These are phyloP conservation scores for Taphrina communis DNA, from an alignment of 1,139 yeast genomes.

Conservation along the genomic window DNA sequence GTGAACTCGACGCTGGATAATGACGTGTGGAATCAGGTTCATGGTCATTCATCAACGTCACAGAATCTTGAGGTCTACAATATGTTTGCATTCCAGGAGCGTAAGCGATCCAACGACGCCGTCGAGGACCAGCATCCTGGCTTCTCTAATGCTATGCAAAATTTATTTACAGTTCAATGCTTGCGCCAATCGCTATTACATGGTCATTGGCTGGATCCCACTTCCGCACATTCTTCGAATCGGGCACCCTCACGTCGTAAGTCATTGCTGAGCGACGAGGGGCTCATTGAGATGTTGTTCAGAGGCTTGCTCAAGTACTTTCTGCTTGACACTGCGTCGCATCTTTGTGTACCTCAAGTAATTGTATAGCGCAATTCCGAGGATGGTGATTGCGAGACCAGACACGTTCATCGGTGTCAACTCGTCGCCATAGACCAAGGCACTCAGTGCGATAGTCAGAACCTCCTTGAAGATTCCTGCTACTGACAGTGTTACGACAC, in stretches of 20 bases:
- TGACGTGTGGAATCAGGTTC: no score
- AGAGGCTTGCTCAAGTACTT: constrained; percentile 1
- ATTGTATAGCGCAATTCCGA: constrained; percentile 83
- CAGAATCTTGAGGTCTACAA: no score
- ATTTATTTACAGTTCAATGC: not conserved
- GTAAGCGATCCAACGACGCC: no score
- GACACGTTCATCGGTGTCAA: constrained; percentile 69
- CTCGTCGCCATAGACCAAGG: constrained; percentile 74
- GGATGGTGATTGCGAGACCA: constrained; percentile 78
- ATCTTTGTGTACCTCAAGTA: constrained; percentile 45
- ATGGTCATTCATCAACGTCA: no score
- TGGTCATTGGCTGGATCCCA: not conserved
- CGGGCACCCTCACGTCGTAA: no score
- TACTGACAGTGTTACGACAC: constrained; percentile 81
- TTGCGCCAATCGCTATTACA: constrained; percentile 2
- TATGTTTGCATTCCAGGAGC: no score
- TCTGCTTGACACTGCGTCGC: constrained; percentile 41
- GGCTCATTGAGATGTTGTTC: constrained; percentile 7
- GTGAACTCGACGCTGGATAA: no score
- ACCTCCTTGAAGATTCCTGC: constrained; percentile 94
- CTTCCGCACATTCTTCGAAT: not conserved
- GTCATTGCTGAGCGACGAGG: constrained; percentile 18
- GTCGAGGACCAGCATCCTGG: not conserved
- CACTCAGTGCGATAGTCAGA: constrained; percentile 74
- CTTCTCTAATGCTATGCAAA: not conserved